phyloP scores from a whole-genome alignment of 148 eudicot genomes.

The Vaccinium macrocarpon region DNA sequence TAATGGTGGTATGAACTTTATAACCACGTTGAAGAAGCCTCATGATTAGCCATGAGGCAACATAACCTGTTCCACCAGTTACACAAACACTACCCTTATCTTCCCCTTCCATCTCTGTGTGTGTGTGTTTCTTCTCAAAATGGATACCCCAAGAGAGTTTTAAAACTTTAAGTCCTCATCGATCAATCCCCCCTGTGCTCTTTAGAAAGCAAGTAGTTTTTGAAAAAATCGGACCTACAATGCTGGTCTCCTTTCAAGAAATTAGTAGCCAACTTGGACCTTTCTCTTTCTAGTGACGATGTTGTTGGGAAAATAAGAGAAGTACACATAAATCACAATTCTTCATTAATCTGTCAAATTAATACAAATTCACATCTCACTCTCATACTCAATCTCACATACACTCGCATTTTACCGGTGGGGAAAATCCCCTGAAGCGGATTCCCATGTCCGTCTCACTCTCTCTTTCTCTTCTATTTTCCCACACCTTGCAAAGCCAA shows the following conservation, averaged over 20 bases:
- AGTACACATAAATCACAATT: no score
- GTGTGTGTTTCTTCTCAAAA: not conserved
- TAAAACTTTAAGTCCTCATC: not conserved
- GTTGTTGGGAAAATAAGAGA: no score
- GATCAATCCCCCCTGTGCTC: not conserved
- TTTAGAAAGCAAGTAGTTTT: not conserved
- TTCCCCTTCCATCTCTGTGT: conserved; percentile 13
- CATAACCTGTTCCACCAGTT: conserved; percentile 46
- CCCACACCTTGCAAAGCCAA: no score
- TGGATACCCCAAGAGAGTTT: not conserved
- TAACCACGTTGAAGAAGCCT: conserved; percentile 37
- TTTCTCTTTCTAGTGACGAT: not conserved
- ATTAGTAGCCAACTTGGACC: not conserved
- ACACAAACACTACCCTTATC: conserved; percentile 41
- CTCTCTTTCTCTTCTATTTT: no score
- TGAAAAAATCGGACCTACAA: not conserved
- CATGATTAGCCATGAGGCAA: conserved; percentile 44
- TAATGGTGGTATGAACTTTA: conserved; percentile 31
- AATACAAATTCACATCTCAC: no score
- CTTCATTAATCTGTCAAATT: no score
- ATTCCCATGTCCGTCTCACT: no score
- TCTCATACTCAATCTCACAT: no score
- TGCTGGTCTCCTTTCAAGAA: not conserved
- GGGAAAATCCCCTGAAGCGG: no score
- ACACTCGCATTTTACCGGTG: no score